Percentiles rank a stretch among this genome's conserved stretches.
These are phyloP conservation scores for Boletus reticuloceps DNA, from an alignment of 768 basidiomycete species.

Conservation along the genomic window DNA sequence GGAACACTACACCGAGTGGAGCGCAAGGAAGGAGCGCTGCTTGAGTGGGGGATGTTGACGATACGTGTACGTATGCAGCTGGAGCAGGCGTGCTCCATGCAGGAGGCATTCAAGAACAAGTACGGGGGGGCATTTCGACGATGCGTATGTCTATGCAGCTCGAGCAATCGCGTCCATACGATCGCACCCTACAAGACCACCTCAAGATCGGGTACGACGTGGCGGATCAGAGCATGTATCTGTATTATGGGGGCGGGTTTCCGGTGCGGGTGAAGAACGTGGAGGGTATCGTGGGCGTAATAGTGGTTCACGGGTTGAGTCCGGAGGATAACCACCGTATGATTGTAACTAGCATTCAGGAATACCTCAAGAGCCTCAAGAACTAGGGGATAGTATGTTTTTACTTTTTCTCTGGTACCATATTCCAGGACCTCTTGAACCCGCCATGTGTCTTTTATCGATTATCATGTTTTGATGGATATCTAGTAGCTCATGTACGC, in stretches of 20 bases:
- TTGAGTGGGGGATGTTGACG: slow-evolving; percentile 17
- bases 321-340: slow-evolving; percentile 32
- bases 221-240: slow-evolving; percentile 27
- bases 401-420: no score
- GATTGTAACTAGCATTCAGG: slow-evolving; percentile 28
- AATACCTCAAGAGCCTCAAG: background rate
- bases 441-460: no score
- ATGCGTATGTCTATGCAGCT: slow-evolving; percentile 21
- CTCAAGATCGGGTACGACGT: slow-evolving; percentile 18
- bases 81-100: background rate
- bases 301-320: slow-evolving; percentile 33
- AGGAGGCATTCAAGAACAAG: no score
- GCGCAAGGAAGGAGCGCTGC: slow-evolving; percentile 32
- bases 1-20: slow-evolving; percentile 24
- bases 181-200: background rate
- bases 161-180: background rate
- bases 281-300: slow-evolving; percentile 34
- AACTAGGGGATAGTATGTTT: no score
- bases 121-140: slow-evolving; percentile 29
- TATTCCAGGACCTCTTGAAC: no score
- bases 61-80: no score
- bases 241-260: slow-evolving; percentile 32
- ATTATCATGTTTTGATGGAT: no score
- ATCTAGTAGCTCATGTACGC: no score
- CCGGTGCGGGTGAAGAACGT: slow-evolving; percentile 33